Base-by-base conservation (phyloP, 2,329 filamentous ascomycete genomes). In the Arachnopeziza araneosa region DNA sequence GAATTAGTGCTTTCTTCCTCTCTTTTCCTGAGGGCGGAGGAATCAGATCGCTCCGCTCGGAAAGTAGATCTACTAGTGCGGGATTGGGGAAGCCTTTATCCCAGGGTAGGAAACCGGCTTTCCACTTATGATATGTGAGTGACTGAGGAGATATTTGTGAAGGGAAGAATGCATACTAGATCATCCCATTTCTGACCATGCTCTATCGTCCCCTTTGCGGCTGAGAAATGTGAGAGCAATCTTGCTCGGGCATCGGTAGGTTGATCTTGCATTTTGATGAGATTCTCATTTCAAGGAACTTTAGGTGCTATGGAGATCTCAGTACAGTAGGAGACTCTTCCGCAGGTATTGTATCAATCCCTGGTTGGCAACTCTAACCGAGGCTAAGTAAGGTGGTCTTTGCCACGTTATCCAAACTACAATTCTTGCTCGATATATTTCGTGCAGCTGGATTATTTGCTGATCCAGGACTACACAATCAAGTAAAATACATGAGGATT, bases 1-100 rank as follows among this genome's bases (percentile, higher is more conserved):
- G 89, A 0, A 96, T 88, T 9, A 96, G 77, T 1, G 87, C 91
- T 67, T 81, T 83, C 58, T 75, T 66, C 36, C 12, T 17, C 10
- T 19, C 36, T 12, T 19, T 44, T 44, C 36, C 17, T 44, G 24
- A 21, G 8, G n/a, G 23, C 21, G 52, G 66, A 50, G 62, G 58
- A 12, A 83, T 74, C 56, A 83, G 74, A 60, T 80, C 77, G 14
- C 73, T 67, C 1, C 78, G 75, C 61, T 79, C 74, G 54, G 71
- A 63, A 30, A 85, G 74, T 17, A 83, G 66, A 67, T 86, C 83
- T 52, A 76, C 70, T n/a, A 85, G 77, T 54, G 83, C 82, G 58
- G 78, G 71, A 50, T 78, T 83, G 4, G 81, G 80, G 21, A 75
- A 76, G 21, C 79, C 79, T 60, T 80, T 79, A 71, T 85, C 83